Base-by-base conservation (phyloP, 139 green algal genomes). In the Auxenochlorella pyrenoidosa region DNA sequence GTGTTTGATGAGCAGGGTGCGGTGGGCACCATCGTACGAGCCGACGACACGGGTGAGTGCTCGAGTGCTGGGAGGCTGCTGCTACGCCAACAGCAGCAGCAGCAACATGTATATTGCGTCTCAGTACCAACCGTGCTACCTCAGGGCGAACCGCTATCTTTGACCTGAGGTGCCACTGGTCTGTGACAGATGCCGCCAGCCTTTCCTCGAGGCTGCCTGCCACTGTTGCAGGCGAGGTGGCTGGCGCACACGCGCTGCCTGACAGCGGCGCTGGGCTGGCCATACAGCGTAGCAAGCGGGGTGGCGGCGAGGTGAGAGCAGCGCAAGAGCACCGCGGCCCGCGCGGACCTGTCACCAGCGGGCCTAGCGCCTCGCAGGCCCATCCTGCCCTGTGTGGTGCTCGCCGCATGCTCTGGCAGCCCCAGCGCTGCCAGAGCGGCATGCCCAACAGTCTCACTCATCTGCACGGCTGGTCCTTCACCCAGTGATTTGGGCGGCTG, bases 41-140 rank as follows among this genome's bases (percentile, higher is more conserved):
- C 10, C 22, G 60, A 32, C 15, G 80, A 85, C 63, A 85, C 80
- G 43, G 63, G 80, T 43, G 32, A 60, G 80, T 41, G 41, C 41
- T 40, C 30, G 75, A 59, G 43, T 38, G 75, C 26, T 26, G 75
- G 15, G 63, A 71, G 63, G 63, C 63, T n/a, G 63, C 63, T 71
- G 28, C 8, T 71, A 2, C 13, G 5, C 5, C 22, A 21, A 36
- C 8, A 34, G 22, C 59, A 71, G 28, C 28, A 68, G 63, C 63
- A 71, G 66, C 30, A 16, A 21, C 66, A 15, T 16, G 13, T 1
- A 36, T 8, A 73, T 5, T 73, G 3, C 1, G 3, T 24, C 18
- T 22, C 16, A 4, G 32, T 32, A 73, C 1, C n/a, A 40, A 8
- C 66, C 3, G 2, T 15, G 34, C 66, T 73, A 0, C 13, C 10